A percentile compares a stretch with the other conserved stretches of the same genome.
phyloP scores from a whole-genome alignment of 805 yeast genomes.

The Metschnikowia vanudenii region DNA sequence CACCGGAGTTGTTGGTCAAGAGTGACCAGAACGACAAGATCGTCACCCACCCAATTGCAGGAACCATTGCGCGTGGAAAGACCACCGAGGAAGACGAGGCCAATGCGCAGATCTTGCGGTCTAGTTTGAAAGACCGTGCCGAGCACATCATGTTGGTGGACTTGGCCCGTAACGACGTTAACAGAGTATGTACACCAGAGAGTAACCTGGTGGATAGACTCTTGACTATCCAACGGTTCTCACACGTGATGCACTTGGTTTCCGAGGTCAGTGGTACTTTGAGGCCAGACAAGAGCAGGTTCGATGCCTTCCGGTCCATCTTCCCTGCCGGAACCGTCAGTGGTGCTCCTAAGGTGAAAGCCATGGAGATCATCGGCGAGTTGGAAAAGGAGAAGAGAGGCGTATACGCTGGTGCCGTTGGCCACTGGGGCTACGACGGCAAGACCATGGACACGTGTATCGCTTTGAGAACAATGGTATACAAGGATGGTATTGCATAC shows the following conservation, averaged over 20 bases:
- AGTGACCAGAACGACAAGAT: slow-evolving; percentile 69
- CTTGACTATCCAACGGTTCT: slow-evolving; percentile 86
- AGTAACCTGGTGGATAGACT: slow-evolving; percentile 85
- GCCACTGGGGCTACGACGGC: slow-evolving; percentile 97
- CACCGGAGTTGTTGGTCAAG: slow-evolving; percentile 91
- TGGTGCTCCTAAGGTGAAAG: slow-evolving; percentile 97
- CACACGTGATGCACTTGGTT: slow-evolving; percentile 96
- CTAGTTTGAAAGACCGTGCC: slow-evolving; percentile 88
- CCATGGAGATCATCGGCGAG: slow-evolving; percentile 92
- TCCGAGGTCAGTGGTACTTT: slow-evolving; percentile 92
- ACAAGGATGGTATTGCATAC: slow-evolving; percentile 85
- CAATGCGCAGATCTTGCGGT: slow-evolving; percentile 69
- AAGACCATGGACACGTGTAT: slow-evolving; percentile 95
- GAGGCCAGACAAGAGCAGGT: slow-evolving; percentile 79
- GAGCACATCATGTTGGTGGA: slow-evolving; percentile 99
- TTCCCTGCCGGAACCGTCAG: slow-evolving; percentile 99
- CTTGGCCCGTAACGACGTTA: slow-evolving; percentile 93
- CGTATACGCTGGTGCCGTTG: slow-evolving; percentile 98
- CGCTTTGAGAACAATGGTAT: slow-evolving; percentile 95
- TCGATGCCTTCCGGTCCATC: slow-evolving; percentile 95
- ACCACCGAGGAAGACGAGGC: slow-evolving; percentile 89
- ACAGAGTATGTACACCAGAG: slow-evolving; percentile 86
- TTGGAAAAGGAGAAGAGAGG: slow-evolving; percentile 92
- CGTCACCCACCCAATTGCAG: slow-evolving; percentile 97
- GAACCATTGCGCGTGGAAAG: slow-evolving; percentile 87